phyloP scores from a whole-genome alignment of 2,329 filamentous ascomycete genomes.

The Xylariales sp. region DNA sequence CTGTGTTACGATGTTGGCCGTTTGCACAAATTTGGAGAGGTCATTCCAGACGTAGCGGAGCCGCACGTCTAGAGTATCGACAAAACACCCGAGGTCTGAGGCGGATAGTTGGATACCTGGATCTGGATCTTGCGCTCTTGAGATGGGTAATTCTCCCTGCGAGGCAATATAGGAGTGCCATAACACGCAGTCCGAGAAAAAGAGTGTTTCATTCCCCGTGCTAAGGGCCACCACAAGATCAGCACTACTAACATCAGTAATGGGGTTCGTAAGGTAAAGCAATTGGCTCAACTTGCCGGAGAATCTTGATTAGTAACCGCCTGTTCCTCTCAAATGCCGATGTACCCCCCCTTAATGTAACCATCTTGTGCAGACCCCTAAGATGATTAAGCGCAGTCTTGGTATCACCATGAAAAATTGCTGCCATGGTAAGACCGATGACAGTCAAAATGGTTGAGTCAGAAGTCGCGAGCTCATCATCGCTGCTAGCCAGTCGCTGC shows the following conservation, averaged over 20 bases:
- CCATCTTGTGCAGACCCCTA: background rate
- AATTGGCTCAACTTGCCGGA: background rate
- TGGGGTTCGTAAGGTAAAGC: too few relatives aligned
- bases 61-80: background rate
- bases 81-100: background rate
- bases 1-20: slow-evolving; percentile 4
- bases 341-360: background rate
- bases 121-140: too few relatives aligned
- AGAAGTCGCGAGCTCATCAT: background rate
- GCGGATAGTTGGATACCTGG: too few relatives aligned
- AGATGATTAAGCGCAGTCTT: background rate
- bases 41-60: background rate
- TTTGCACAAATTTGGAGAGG: background rate
- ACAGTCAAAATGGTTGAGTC: slow-evolving; percentile 4
- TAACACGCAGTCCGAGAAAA: background rate
- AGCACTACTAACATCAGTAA: background rate
- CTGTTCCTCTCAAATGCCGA: background rate
- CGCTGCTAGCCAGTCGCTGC: background rate
- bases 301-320: background rate
- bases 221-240: background rate
- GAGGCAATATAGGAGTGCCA: background rate
- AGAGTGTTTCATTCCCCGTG: background rate
- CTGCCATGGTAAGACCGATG: slow-evolving; percentile 2
- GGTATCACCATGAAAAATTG: background rate
- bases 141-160: background rate